Conservation (phyloP, 805 yeast genomes). For the Schwanniomyces occidentalis region DNA sequence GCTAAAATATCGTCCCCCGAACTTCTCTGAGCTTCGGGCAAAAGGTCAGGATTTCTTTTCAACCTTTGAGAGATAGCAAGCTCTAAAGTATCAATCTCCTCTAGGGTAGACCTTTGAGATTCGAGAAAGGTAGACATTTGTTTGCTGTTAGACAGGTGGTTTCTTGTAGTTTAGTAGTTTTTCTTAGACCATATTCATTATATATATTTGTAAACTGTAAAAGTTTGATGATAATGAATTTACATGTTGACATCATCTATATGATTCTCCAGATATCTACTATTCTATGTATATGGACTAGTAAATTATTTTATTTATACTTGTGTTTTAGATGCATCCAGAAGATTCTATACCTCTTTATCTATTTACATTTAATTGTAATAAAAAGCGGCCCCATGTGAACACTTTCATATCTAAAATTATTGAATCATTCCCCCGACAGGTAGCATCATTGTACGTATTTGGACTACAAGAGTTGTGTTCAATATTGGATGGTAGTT, state of each 20-base stretch:
- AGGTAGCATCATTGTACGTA: conserved; percentile 48
- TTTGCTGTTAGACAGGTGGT: neutral
- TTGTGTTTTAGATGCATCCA: too few species aligned
- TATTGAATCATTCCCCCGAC: conserved; percentile 24
- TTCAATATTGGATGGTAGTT: conserved; percentile 54
- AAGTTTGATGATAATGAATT: too few species aligned
- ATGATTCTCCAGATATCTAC: too few species aligned
- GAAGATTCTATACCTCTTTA: conserved; percentile 21
- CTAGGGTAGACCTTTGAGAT: conserved; percentile 40
- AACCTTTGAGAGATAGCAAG: conserved; percentile 63
- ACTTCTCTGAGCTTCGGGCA: conserved; percentile 22
- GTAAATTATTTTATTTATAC: too few species aligned
- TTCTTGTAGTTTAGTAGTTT: too few species aligned
- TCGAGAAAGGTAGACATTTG: conserved; percentile 32
- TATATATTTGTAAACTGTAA: too few species aligned
- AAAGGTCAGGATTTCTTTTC: conserved; percentile 57
- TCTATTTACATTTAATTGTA: conserved; percentile 58
- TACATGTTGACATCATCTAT: too few species aligned
- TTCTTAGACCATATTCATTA: too few species aligned
- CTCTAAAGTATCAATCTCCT: conserved; percentile 75
- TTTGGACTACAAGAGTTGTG: conserved; percentile 71
- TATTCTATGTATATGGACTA: too few species aligned
- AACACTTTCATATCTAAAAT: conserved; percentile 30
- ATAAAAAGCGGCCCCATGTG: conserved; percentile 42
- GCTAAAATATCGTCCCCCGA: conserved; percentile 12